Conservation (phyloP, 805 yeast genomes). For the Ascoidea tarda region DNA sequence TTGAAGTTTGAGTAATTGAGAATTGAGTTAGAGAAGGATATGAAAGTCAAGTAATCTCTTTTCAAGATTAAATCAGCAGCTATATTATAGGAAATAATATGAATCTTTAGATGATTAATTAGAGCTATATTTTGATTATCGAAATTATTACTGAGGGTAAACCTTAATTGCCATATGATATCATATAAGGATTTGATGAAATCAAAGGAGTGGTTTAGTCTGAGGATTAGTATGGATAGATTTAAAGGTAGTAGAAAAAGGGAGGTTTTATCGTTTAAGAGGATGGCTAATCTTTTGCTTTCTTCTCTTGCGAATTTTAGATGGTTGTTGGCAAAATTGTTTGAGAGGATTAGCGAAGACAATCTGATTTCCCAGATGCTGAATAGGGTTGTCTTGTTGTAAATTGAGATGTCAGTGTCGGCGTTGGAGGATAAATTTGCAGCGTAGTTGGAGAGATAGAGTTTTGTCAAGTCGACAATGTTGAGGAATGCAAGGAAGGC, state of each 20-base stretch:
- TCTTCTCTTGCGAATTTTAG: slow-evolving; percentile 13
- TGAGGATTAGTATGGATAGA: slow-evolving; percentile 11
- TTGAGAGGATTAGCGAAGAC: slow-evolving; percentile 10
- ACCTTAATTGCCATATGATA: slow-evolving; percentile 7
- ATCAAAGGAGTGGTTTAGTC: slow-evolving; percentile 14
- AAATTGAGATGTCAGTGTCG: no score
- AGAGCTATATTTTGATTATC: not conserved
- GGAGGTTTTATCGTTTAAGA: slow-evolving; percentile 8
- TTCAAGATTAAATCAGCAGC: slow-evolving; percentile 16
- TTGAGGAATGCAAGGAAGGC: no score
- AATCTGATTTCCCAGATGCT: slow-evolving; percentile 15
- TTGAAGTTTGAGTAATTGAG: slow-evolving; percentile 1
- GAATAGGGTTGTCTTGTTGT: no score
- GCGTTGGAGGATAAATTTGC: no score
- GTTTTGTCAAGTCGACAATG: no score
- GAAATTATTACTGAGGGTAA: not conserved
- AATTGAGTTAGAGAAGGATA: slow-evolving; percentile 13
- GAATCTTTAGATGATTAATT: slow-evolving; percentile 2
- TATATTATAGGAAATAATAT: slow-evolving; percentile 11
- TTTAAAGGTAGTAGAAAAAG: slow-evolving; percentile 12
- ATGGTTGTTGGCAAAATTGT: slow-evolving; percentile 8
- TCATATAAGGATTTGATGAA: slow-evolving; percentile 9
- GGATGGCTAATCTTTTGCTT: slow-evolving; percentile 10
- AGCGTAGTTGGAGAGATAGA: no score
- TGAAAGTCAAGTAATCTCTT: slow-evolving; percentile 15